Percentiles rank a stretch among this genome's conserved stretches.
Conservation (phyloP, 176 grass and related monocot genomes). For the Saccharum officinarum region DNA sequence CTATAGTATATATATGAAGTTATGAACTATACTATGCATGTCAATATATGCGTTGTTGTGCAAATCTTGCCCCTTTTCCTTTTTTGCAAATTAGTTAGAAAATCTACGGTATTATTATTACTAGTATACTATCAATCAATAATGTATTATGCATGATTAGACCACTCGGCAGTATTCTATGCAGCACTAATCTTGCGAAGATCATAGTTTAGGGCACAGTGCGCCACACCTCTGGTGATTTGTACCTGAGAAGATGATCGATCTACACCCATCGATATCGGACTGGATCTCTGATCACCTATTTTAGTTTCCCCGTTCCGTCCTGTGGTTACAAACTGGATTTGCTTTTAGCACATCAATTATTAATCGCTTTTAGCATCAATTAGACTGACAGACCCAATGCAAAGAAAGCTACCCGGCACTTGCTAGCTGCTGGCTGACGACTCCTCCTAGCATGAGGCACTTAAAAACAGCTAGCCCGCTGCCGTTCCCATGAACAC, state of each 20-base stretch:
- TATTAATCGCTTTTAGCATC: constrained; percentile 26
- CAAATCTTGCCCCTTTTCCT: background rate
- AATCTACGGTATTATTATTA: background rate
- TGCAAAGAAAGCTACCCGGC: background rate
- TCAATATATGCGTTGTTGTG: background rate
- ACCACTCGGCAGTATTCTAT: constrained; percentile 12
- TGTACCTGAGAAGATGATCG: constrained; percentile 3
- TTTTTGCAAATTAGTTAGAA: background rate
- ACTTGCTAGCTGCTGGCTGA: constrained; percentile 37
- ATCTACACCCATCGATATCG: constrained; percentile 8
- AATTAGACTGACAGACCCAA: background rate
- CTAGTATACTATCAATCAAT: background rate
- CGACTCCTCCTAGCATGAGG: background rate
- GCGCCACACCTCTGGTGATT: constrained; percentile 5
- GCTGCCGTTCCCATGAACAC: constrained; percentile 2
- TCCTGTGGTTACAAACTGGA: background rate
- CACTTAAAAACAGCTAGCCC: constrained; percentile 26
- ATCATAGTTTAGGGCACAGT: constrained; percentile 18
- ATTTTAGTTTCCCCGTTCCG: background rate
- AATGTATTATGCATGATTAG: constrained; percentile 6
- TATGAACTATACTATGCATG: background rate
- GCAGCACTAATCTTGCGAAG: background rate
- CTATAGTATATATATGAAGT: too few species aligned
- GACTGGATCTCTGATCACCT: constrained; percentile 8
- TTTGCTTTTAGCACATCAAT: constrained; percentile 33